Conservation (phyloP, 768 basidiomycete genomes). For the Floccularia luteovirens region DNA sequence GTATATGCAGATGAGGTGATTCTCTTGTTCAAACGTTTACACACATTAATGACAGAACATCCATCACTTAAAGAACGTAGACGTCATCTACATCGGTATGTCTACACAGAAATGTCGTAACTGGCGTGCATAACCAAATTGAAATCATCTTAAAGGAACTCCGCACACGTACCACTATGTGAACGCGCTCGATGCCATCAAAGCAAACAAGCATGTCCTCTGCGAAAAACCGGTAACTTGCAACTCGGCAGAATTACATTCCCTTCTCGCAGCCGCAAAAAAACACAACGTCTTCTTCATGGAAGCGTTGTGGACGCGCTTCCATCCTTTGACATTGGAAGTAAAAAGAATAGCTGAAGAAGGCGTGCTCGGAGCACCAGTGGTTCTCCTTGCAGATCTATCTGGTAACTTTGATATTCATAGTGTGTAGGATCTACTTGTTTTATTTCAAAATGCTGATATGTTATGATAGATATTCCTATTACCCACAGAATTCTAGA, state of each 20-base stretch:
- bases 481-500: constrained; percentile 71
- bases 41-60: constrained; percentile 32
- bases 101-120: not conserved
- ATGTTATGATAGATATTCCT: constrained; percentile 41
- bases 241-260: constrained; percentile 69
- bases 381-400: constrained; percentile 68
- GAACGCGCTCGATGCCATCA: constrained; percentile 69
- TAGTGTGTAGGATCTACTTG: constrained; percentile 34
- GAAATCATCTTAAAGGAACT: constrained; percentile 41
- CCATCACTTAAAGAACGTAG: constrained; percentile 44
- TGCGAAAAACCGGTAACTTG: constrained; percentile 86
- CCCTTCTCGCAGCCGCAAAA: constrained; percentile 67
- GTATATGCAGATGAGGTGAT: constrained; percentile 64
- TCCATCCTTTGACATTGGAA: constrained; percentile 62
- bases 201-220: constrained; percentile 77
- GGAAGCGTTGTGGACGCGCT: constrained; percentile 89
- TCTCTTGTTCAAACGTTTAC: not conserved
- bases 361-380: constrained; percentile 58
- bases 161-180: constrained; percentile 82
- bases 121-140: not conserved
- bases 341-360: constrained; percentile 56
- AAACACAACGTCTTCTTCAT: constrained; percentile 81
- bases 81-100: constrained; percentile 68
- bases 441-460: not conserved
- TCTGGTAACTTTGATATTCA: constrained; percentile 63